Conservation (phyloP, 306 rosid species). For the Acacia confusa region DNA sequence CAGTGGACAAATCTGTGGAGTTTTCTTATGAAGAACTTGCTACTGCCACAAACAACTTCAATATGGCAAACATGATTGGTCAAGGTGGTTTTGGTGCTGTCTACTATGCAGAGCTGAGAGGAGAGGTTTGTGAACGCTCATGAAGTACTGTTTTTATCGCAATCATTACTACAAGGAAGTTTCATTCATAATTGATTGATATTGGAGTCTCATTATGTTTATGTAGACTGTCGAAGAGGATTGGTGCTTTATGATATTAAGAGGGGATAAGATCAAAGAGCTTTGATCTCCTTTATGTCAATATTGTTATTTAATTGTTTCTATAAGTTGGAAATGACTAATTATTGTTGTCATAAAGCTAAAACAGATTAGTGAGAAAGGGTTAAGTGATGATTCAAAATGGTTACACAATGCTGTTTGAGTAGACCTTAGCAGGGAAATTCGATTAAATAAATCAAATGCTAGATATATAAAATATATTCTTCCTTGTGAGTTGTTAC, state of each 20-base stretch:
- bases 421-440: conserved; percentile 2
- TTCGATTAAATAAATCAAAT: conserved; percentile 2
- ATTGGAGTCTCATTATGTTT: conserved; percentile 11
- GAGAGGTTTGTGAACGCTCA: conserved; percentile 74
- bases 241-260: conserved; percentile 7
- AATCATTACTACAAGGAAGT: not conserved
- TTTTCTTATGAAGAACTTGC: conserved; percentile 90
- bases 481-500: not conserved
- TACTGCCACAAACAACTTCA: conserved; percentile 73
- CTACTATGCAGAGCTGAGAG: conserved; percentile 94
- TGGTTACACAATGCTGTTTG: conserved; percentile 16
- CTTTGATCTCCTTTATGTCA: not conserved
- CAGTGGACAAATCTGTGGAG: conserved; percentile 86
- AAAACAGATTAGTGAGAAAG: conserved; percentile 11
- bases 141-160: conserved; percentile 1
- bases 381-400: conserved; percentile 3
- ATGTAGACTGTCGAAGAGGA: conserved; percentile 15
- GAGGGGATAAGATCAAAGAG: conserved; percentile 22
- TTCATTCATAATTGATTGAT: conserved; percentile 10
- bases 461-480: not conserved
- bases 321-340: conserved; percentile 2
- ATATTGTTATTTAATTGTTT: not conserved
- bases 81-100: conserved; percentile 97
- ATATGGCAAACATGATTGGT: conserved; percentile 80
- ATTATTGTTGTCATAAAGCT: conserved; percentile 19